Percentiles rank a stretch among this genome's conserved stretches.
phyloP scores from a whole-genome alignment of 2,329 filamentous ascomycete species.

The Fusarium caatingaense region DNA sequence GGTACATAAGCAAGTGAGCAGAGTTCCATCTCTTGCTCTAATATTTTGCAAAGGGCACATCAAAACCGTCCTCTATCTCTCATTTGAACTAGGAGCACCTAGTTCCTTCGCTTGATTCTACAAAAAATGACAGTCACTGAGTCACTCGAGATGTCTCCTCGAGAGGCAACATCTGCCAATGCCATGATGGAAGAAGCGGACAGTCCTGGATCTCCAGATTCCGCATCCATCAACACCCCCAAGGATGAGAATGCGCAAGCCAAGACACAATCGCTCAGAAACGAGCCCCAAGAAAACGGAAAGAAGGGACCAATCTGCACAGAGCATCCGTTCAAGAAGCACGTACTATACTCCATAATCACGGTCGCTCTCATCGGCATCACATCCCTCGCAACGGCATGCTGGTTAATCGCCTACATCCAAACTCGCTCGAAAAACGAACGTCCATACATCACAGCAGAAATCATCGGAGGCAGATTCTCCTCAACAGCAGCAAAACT shows the following conservation, averaged over 20 bases:
- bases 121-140: background rate
- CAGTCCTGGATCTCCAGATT: background rate
- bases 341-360: constrained; percentile 28
- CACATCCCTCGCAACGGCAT: background rate
- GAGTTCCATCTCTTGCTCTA: too few relatives aligned
- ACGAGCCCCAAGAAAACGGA: fast-evolving
- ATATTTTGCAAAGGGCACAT: background rate
- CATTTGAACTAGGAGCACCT: background rate
- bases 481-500: constrained; percentile 27
- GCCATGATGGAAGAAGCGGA: background rate
- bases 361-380: background rate
- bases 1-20: too few relatives aligned
- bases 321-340: constrained; percentile 11
- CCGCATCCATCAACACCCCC: background rate
- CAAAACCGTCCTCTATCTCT: background rate
- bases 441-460: constrained; percentile 14
- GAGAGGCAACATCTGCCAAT: background rate
- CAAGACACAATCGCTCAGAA: background rate
- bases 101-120: background rate
- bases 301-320: background rate
- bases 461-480: constrained; percentile 15
- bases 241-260: background rate
- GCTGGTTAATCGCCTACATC: constrained; percentile 23
- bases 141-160: background rate
- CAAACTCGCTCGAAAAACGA: background rate